These are phyloP conservation scores for Fonsecaea pugnacius DNA, from an alignment of 2,329 filamentous ascomycete species.

Conservation along the genomic window DNA sequence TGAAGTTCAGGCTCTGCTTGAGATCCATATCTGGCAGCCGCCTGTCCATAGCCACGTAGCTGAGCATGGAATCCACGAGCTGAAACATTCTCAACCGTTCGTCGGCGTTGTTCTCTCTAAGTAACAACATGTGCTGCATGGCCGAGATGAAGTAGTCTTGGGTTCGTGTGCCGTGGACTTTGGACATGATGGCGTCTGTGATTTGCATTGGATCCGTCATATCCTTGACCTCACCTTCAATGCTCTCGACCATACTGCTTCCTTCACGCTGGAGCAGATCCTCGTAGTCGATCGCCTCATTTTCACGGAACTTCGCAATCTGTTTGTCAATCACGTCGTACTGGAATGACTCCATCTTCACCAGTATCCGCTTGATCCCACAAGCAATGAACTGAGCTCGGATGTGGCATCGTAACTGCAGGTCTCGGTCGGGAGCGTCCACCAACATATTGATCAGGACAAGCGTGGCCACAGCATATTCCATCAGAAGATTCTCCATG, in stretches of 20 bases:
- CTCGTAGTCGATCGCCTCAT: constrained; percentile 98
- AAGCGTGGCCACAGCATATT: constrained; percentile 93
- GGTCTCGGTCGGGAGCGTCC: constrained; percentile 83
- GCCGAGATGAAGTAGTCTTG: constrained; percentile 96
- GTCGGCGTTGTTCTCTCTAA: constrained; percentile 87
- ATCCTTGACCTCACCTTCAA: constrained; percentile 86
- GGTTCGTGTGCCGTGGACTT: constrained; percentile 78
- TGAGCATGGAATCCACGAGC: constrained; percentile 97
- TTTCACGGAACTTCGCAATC: constrained; percentile 87
- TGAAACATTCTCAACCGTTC: constrained; percentile 95
- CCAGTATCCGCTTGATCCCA: constrained; percentile 89
- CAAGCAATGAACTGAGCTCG: constrained; percentile 94
- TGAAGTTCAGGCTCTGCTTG: constrained; percentile 96
- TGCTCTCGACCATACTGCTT: constrained; percentile 84
- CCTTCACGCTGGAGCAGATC: constrained; percentile 91
- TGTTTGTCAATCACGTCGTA: constrained; percentile 99
- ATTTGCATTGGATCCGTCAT: constrained; percentile 92
- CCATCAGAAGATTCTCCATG: constrained; percentile 99
- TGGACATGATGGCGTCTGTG: constrained; percentile 86
- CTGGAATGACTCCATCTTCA: constrained; percentile 97
- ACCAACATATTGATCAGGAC: constrained; percentile 97
- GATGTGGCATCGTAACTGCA: constrained; percentile 91
- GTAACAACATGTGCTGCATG: constrained; percentile 90
- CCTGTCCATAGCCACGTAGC: constrained; percentile 98
- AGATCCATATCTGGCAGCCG: constrained; percentile 94